A percentile compares a stretch with the other conserved stretches of the same genome.
Evolutionary conservation across 2,329 filamentous ascomycete species (phyloP).

Genomic region (Sphaerulina populicola): DNA sequence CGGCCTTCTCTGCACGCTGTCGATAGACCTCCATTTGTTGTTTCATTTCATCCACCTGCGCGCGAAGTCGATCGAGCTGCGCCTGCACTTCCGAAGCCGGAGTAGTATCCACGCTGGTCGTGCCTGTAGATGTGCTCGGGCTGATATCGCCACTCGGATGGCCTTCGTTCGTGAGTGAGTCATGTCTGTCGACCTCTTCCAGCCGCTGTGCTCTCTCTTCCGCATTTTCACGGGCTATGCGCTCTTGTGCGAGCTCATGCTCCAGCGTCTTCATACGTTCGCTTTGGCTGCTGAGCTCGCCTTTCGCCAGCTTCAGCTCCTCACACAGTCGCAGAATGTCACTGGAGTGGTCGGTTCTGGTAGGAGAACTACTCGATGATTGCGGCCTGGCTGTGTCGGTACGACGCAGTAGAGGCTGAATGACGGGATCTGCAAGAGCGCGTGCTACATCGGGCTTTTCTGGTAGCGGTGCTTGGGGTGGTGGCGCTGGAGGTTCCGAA

Average conservation of each 20-base stretch:
- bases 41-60: slow-evolving; percentile 73
- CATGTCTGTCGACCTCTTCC: slow-evolving; percentile 49
- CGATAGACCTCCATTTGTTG: slow-evolving; percentile 71
- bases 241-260: slow-evolving; percentile 66
- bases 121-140: slow-evolving; percentile 6
- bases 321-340: slow-evolving; percentile 81
- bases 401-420: slow-evolving; percentile 60
- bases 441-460: slow-evolving; percentile 73
- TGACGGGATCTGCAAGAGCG: slow-evolving; percentile 39
- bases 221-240: slow-evolving; percentile 70
- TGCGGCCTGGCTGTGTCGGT: slow-evolving; percentile 64
- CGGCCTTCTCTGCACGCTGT: slow-evolving; percentile 66
- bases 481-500: slow-evolving; percentile 85
- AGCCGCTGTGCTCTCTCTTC: slow-evolving; percentile 72
- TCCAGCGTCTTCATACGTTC: slow-evolving; percentile 75
- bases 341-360: slow-evolving; percentile 52
- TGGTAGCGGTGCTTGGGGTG: slow-evolving; percentile 83
- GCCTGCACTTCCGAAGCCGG: slow-evolving; percentile 49
- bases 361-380: slow-evolving; percentile 48
- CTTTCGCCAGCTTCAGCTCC: slow-evolving; percentile 71
- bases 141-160: slow-evolving; percentile 15
- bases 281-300: slow-evolving; percentile 77
- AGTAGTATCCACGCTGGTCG: not conserved
- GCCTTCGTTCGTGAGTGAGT: slow-evolving; percentile 21
- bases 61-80: slow-evolving; percentile 66